Evolutionary conservation across 2,329 filamentous ascomycete genomes (phyloP).

Genomic region (Trichoderma koningii): DNA sequence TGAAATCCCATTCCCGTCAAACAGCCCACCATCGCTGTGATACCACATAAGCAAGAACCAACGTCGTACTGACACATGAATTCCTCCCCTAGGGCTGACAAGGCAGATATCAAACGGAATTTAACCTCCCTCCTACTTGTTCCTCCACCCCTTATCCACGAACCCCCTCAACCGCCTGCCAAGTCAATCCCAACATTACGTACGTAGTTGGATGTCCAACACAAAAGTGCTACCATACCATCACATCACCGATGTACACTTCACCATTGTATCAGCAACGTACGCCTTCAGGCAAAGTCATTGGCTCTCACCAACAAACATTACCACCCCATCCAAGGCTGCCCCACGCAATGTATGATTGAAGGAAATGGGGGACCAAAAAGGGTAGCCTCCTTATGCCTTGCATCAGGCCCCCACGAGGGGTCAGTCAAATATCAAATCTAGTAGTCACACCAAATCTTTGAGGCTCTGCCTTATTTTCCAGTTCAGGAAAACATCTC

Average conservation of each 20-base stretch:
- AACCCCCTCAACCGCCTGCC: not conserved
- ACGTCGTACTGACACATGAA: not conserved
- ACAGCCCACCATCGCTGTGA: too few species aligned
- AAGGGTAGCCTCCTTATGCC: not conserved
- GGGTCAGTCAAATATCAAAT: not conserved
- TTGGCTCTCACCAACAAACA: not conserved
- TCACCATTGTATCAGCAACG: not conserved
- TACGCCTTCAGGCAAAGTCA: not conserved
- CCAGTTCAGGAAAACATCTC: not conserved
- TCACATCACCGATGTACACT: not conserved
- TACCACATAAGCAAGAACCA: not conserved
- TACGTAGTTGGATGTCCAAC: too few species aligned
- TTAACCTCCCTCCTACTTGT: not conserved
- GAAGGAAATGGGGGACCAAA: not conserved
- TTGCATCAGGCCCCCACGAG: not conserved
- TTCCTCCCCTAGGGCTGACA: constrained; percentile 15
- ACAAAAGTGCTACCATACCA: not conserved
- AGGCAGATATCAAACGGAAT: constrained; percentile 1
- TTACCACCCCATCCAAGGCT: not conserved
- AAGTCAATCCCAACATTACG: too few species aligned
- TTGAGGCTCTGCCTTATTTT: too few species aligned
- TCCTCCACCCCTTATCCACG: not conserved
- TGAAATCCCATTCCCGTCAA: too few species aligned
- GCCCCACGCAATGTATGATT: not conserved
- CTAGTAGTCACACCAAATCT: too few species aligned